A percentile compares a stretch with the other conserved stretches of the same genome.
Conservation (phyloP, 352 stramenopile genomes). For the Phytophthora idaei region DNA sequence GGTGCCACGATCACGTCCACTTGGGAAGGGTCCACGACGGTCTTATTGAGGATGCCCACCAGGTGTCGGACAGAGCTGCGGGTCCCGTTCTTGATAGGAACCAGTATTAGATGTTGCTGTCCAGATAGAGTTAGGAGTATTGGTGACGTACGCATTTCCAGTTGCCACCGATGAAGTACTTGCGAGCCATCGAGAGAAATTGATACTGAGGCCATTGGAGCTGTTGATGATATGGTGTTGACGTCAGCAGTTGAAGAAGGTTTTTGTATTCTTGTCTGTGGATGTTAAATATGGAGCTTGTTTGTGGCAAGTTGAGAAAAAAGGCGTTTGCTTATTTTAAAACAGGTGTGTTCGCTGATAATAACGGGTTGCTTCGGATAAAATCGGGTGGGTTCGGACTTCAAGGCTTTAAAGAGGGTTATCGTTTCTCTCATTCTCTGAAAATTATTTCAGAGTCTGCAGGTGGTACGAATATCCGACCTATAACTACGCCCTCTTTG, state of each 20-base stretch:
- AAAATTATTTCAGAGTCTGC: no score
- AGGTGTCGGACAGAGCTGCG: slow-evolving; percentile 89
- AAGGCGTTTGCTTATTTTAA: no score
- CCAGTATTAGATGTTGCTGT: neutral
- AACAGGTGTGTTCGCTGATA: no score
- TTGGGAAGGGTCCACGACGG: slow-evolving; percentile 56
- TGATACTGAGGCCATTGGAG: neutral
- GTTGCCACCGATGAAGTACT: slow-evolving; percentile 93
- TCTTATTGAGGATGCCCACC: slow-evolving; percentile 84
- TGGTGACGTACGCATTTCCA: slow-evolving; percentile 92
- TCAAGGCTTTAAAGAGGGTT: no score
- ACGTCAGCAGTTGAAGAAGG: slow-evolving; percentile 36
- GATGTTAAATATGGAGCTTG: neutral
- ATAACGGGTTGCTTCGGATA: no score
- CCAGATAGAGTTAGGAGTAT: neutral
- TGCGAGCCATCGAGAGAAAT: slow-evolving; percentile 51
- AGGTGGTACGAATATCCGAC: no score
- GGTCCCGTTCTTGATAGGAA: slow-evolving; percentile 56
- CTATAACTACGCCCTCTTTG: no score
- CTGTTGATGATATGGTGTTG: slow-evolving; percentile 11
- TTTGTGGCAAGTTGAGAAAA: slow-evolving; percentile 4
- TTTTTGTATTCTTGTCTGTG: slow-evolving; percentile 12
- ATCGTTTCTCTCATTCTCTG: no score
- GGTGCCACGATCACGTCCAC: slow-evolving; percentile 86
- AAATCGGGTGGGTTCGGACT: no score